Evolutionary conservation across 495 filamentous ascomycete species (phyloP).

Genomic region (Xylaria castorea): DNA sequence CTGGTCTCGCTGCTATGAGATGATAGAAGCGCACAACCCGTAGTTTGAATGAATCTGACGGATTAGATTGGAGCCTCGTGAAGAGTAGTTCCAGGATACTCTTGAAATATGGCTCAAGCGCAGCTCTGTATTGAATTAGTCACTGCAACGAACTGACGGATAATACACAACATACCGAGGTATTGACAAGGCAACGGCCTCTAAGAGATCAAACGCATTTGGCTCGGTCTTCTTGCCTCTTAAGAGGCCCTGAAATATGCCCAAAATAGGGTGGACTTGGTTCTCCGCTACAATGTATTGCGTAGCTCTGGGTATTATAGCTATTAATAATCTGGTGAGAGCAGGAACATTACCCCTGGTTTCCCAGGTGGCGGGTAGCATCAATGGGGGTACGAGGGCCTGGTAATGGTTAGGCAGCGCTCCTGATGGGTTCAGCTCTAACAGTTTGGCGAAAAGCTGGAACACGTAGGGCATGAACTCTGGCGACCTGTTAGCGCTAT

Average conservation of each 20-base stretch:
- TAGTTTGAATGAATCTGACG: conserved; percentile 77
- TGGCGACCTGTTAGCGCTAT: conserved; percentile 41
- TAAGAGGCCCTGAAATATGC: conserved; percentile 90
- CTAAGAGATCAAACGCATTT: conserved; percentile 88
- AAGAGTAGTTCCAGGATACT: conserved; percentile 83
- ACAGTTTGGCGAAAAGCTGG: conserved; percentile 87
- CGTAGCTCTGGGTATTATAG: conserved; percentile 79
- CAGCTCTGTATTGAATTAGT: conserved; percentile 53
- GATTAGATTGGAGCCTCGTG: conserved; percentile 75
- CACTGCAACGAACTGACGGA: background rate
- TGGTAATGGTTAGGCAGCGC: conserved; percentile 79
- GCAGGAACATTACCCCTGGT: conserved; percentile 92
- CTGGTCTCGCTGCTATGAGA: conserved; percentile 77
- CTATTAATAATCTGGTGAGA: conserved; percentile 80
- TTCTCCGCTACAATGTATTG: conserved; percentile 70
- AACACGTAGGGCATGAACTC: conserved; percentile 98
- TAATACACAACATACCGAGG: conserved; percentile 61
- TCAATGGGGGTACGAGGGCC: conserved; percentile 72
- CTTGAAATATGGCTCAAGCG: conserved; percentile 77
- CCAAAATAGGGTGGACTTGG: conserved; percentile 79
- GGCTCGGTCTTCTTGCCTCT: conserved; percentile 74
- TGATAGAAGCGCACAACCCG: conserved; percentile 93
- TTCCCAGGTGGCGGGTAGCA: conserved; percentile 83
- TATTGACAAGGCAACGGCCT: conserved; percentile 75
- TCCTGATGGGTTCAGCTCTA: conserved; percentile 79